Evolutionary conservation across 768 basidiomycete genomes (phyloP), one percentile per base, ranked within the genome.

Genomic region (Boletus bicolor): DNA sequence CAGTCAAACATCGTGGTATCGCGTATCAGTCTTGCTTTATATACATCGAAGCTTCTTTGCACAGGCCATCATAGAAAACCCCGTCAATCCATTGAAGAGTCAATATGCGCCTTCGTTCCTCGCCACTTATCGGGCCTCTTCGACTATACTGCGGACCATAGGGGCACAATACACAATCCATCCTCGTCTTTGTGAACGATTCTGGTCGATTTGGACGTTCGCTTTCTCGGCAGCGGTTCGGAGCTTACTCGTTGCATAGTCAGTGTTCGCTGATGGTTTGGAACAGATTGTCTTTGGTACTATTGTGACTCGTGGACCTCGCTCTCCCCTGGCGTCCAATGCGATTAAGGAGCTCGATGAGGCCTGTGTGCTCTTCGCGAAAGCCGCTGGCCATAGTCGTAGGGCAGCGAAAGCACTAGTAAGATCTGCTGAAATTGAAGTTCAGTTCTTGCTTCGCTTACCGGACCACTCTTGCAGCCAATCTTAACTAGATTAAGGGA

Each of bases 261-360:
- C 32, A 10, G 11, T 41, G 21, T 24, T 48, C 9, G 26, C 51
- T 64, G 42, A 64, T 32, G 37, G 35, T 28, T 44, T 32, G 9
- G 15, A 9, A 36, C 54, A 90, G 88, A 79, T 89, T 10, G 85
- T 91, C 15, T 87, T 91, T 62, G 91, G 88, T 4, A 85, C 87
- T 5, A 85, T 92, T 19, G 90, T 87, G 2, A 88, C 86, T 3
- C 81, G 86, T 30, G 83, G 85, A 4, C 90, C 90, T 6, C 74
- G 79, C 7, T 88, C 85, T 1, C 81, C 85, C 0, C 67, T 91
- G 11, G 90, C 89, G 0, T 69, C 77, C 12, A 76, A 79, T 2
- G 90, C 90, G 4, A 83, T 91, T 71, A 69, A 75, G 19, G 86
- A 91, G 61, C 76, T 92, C 8, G 86, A 89, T 30, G 79, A 81